Base-by-base conservation (phyloP, 2,329 filamentous ascomycete species). In the Neocucurbitaria cava region DNA sequence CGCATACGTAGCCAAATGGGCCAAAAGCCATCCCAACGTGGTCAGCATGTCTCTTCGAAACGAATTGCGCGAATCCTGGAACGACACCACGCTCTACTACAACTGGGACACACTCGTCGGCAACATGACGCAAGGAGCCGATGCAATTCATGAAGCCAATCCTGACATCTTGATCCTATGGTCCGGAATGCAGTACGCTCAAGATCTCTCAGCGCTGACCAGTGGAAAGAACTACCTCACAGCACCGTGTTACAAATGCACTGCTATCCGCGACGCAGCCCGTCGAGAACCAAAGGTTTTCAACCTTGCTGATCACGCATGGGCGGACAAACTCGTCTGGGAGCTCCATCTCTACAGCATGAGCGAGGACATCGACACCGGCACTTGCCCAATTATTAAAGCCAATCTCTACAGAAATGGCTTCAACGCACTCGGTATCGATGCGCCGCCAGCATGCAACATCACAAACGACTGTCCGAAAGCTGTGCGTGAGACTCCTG, bases 21-120 rank as follows among this genome's bases (percentile, higher is more conserved):
- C 82, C 5, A 64, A 57, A 11, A 61, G 66, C 28, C 80, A 81
- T 53, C 75, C 78, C 1, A 85, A 84, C 43, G 78, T 87, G 24
- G 79, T 84, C 41, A 84, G 78, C 59, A 79, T 86, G 75, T 80
- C 79, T 7, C 77, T 87, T 39, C 82, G 85, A 63, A 87, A 87
- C 73, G 85, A 87, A 74, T 75, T 86, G 79, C 68, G 69, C 59
- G 67, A 70, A 18, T 69, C 66, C 4, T 68, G 61, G 56, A 72
- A 72, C 48, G 50, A 54, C 21, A 72, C 68, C 6, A 51, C 64
- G 21, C 49, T 68, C 2, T 61, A 64, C 54, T 72, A 72, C 63
- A 69, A 71, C 49, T 72, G 69, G 69, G 56, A 70, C 26, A 72
- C 69, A 0, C 59, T 71, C 30, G 67, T 70, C 0, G 62, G 78